phyloP scores from a whole-genome alignment of 176 grass and related monocot genomes.

The Alopecurus myosuroides region DNA sequence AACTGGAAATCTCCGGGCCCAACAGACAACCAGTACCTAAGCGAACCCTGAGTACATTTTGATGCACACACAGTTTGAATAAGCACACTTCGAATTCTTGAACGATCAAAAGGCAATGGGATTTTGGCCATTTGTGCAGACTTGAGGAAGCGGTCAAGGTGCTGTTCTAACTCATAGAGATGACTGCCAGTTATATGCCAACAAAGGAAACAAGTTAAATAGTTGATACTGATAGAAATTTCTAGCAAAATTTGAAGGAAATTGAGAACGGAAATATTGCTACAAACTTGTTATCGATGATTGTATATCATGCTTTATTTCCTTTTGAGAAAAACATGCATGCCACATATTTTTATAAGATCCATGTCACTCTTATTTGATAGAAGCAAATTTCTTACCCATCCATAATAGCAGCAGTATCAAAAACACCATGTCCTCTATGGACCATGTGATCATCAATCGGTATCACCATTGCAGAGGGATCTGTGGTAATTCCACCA shows the following conservation, averaged over 20 bases:
- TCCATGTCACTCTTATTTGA: not conserved
- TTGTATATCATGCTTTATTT: not conserved
- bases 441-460: conserved; percentile 98
- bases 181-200: conserved; percentile 42
- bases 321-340: not conserved
- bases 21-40: conserved; percentile 86
- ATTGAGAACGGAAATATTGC: not conserved
- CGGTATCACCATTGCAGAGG: conserved; percentile 80
- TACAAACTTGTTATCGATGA: not conserved
- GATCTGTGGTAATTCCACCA: conserved; percentile 78
- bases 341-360: not conserved
- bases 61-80: conserved; percentile 69
- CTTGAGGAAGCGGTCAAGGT: conserved; percentile 69
- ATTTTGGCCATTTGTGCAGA: conserved; percentile 83
- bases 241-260: conserved; percentile 4
- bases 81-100: conserved; percentile 59
- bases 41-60: conserved; percentile 74
- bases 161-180: conserved; percentile 91
- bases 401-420: conserved; percentile 84
- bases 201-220: conserved; percentile 3
- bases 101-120: conserved; percentile 43
- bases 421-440: conserved; percentile 94
- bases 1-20: conserved; percentile 88
- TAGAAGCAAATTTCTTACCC: conserved; percentile 46
- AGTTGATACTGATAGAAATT: not conserved